A percentile compares a stretch with the other conserved stretches of the same genome.
These are phyloP conservation scores for Hypomyces rosellus DNA, from an alignment of 2,329 filamentous ascomycete species.

Conservation along the genomic window DNA sequence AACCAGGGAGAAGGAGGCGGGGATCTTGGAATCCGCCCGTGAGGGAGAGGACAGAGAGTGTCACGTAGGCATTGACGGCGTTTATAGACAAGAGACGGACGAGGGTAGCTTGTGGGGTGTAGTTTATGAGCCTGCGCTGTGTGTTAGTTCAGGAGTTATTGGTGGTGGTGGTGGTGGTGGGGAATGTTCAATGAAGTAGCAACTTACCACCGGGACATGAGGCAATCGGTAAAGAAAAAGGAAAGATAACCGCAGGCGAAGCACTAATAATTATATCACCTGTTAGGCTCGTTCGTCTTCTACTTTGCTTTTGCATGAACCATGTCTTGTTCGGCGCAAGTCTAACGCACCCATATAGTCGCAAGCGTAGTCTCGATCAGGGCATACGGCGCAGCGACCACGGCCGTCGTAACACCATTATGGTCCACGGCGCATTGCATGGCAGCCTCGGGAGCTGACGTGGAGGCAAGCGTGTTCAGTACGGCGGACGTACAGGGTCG, in stretches of 20 bases:
- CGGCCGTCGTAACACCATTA: background rate
- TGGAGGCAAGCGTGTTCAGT: conserved; percentile 3
- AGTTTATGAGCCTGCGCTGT: conserved; percentile 68
- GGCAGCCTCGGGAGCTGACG: background rate
- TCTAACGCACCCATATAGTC: conserved; percentile 61
- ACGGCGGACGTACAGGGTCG: conserved; percentile 12
- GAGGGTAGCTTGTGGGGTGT: conserved; percentile 73
- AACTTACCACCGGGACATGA: conserved; percentile 73
- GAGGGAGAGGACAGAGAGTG: conserved; percentile 64
- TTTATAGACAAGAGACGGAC: conserved; percentile 72
- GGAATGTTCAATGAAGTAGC: background rate
- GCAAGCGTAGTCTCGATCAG: conserved; percentile 65
- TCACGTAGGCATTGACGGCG: conserved; percentile 68
- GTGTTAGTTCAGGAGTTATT: background rate
- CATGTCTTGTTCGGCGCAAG: background rate
- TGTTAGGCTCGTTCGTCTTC: background rate
- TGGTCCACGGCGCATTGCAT: conserved; percentile 2
- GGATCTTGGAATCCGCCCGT: conserved; percentile 65
- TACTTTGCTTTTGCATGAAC: background rate
- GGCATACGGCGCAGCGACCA: conserved; percentile 25
- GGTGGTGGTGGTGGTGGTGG: background rate
- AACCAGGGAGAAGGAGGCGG: conserved; percentile 65
- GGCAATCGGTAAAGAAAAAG: conserved; percentile 77
- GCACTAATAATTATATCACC: conserved; percentile 45
- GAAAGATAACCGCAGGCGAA: conserved; percentile 70